Percentiles rank a stretch among this genome's conserved stretches.
phyloP scores from a whole-genome alignment of 2,329 filamentous ascomycete genomes.

The Fusarium pseudonygamai region DNA sequence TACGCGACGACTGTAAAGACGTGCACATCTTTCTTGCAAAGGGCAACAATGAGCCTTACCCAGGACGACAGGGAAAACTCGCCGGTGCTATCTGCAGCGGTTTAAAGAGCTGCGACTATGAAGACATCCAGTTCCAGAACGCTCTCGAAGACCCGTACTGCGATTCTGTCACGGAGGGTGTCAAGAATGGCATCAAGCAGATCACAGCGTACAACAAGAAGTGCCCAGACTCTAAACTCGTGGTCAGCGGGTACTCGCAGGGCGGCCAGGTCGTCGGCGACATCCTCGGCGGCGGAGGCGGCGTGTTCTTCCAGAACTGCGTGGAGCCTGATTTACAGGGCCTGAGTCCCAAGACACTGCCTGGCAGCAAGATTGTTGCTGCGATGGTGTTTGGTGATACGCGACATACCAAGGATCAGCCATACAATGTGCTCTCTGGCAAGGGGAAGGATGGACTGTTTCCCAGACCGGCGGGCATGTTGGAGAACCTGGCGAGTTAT shows the following conservation, averaged over 20 bases:
- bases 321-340: slow-evolving; percentile 3
- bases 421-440: slow-evolving; percentile 7
- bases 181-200: slow-evolving; percentile 16
- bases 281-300: slow-evolving; percentile 18
- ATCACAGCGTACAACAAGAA: slow-evolving; percentile 19
- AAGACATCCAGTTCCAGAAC: slow-evolving; percentile 15
- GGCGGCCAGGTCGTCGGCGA: slow-evolving; percentile 13
- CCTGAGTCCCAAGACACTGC: not conserved
- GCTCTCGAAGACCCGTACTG: slow-evolving; percentile 2
- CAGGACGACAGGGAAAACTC: slow-evolving; percentile 15
- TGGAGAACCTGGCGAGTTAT: slow-evolving; percentile 7
- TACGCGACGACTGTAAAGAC: slow-evolving; percentile 11
- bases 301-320: slow-evolving; percentile 16
- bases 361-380: slow-evolving; percentile 3
- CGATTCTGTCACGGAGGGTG: slow-evolving; percentile 11
- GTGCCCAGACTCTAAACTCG: slow-evolving; percentile 11
- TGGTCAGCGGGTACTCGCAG: slow-evolving; percentile 17
- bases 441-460: slow-evolving; percentile 1
- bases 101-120: slow-evolving; percentile 18
- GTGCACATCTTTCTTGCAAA: slow-evolving; percentile 19
- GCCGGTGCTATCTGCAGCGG: slow-evolving; percentile 1
- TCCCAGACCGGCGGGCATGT: slow-evolving; percentile 7
- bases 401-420: slow-evolving; percentile 9
- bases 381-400: slow-evolving; percentile 19
- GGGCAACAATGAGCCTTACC: slow-evolving; percentile 16